Evolutionary conservation across 768 basidiomycete genomes (phyloP), one percentile per base, ranked within the genome.

Genomic region (Leucosporidium yakuticum): DNA sequence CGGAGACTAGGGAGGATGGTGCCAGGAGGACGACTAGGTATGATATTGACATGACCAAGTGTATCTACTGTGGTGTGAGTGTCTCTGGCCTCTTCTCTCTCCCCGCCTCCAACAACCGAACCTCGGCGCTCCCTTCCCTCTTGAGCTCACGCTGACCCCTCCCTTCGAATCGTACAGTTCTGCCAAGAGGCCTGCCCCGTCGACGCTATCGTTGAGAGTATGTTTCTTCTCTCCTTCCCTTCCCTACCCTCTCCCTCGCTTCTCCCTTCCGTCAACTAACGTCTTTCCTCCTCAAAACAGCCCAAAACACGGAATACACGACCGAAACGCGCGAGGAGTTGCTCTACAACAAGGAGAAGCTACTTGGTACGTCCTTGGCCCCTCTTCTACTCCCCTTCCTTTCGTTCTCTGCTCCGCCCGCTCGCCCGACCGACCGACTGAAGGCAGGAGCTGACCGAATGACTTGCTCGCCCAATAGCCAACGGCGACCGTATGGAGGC

Each of bases 101-200:
- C 6, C 34, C 34, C 39, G 11, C 17, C 39, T 44, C 60, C 31
- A 2, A 4, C n/a, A n/a, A n/a, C n/a, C n/a, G n/a, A n/a, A n/a
- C n/a, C n/a, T n/a, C n/a, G n/a, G n/a, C n/a, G n/a, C n/a, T n/a
- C n/a, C n/a, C n/a, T n/a, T n/a, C n/a, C n/a, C n/a, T n/a, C n/a
- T n/a, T n/a, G n/a, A n/a, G n/a, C n/a, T n/a, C n/a, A 39, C 8
- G 27, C 66, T 58, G 32, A 51, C 44, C 39, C 4, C 36, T 4
- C 25, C 11, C 20, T 9, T n/a, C n/a, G n/a, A n/a, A n/a, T n/a
- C n/a, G n/a, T n/a, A n/a, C 64, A 73, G 69, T 98, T 97, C 84
- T 98, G 96, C 80, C 95, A 98, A 80, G 96, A 98, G 81, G 96
- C 96, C 36, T 99, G 96, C 79, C 96, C 96, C 3, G 96, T 98